Conservation (phyloP, 805 yeast genomes). For the Yamadazyma takamatsuzukensis region DNA sequence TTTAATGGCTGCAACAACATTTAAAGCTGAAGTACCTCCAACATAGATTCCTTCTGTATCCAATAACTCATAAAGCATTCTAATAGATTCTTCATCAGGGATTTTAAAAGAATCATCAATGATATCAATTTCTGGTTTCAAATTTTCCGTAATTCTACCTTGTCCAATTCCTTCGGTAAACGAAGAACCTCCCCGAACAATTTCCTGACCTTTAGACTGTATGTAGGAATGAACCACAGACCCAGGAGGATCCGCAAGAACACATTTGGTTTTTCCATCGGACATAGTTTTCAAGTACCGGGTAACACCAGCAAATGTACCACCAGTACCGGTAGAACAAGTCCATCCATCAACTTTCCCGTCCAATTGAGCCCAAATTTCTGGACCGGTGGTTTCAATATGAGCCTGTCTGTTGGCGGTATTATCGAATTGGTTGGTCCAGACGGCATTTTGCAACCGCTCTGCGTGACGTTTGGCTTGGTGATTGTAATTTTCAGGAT, state of each 20-base stretch:
- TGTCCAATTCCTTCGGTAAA: constrained; percentile 97
- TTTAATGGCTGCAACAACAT: constrained; percentile 83
- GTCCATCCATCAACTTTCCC: constrained; percentile 83
- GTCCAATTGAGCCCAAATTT: constrained; percentile 79
- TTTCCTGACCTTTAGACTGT: constrained; percentile 60
- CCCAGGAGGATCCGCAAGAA: constrained; percentile 93
- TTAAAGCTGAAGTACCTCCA: constrained; percentile 89
- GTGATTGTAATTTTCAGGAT: constrained; percentile 84
- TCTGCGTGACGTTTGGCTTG: constrained; percentile 86
- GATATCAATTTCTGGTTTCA: constrained; percentile 64
- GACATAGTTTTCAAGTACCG: constrained; percentile 71
- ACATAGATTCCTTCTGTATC: constrained; percentile 88
- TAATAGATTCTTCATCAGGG: constrained; percentile 76
- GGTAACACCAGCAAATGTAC: constrained; percentile 84
- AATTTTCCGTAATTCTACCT: constrained; percentile 84
- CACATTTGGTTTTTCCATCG: constrained; percentile 51
- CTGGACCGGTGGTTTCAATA: constrained; percentile 88
- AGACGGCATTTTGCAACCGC: constrained; percentile 68
- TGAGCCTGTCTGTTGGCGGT: constrained; percentile 86
- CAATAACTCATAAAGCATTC: constrained; percentile 76
- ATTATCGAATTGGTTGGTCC: constrained; percentile 93
- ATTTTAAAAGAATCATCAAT: constrained; percentile 79
- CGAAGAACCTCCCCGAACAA: constrained; percentile 75
- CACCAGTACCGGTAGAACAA: constrained; percentile 91
- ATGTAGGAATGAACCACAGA: constrained; percentile 78